Percentiles rank a stretch among this genome's conserved stretches.
Evolutionary conservation across 257 asterid genomes (phyloP).

Genomic region (Agastache rugosa): DNA sequence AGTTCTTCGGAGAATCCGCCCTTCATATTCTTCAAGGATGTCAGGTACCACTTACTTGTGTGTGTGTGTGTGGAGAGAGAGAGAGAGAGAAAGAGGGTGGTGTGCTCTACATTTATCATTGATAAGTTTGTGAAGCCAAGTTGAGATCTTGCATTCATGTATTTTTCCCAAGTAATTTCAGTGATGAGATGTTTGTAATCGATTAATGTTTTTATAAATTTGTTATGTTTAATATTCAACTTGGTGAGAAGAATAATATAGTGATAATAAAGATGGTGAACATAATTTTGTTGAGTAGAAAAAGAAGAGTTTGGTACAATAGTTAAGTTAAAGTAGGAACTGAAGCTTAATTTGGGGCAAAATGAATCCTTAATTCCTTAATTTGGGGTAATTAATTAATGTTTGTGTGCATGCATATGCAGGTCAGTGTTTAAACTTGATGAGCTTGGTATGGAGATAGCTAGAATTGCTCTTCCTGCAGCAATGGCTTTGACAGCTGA

Average conservation of each 20-base stretch:
- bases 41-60: not conserved
- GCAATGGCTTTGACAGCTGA: constrained; percentile 86
- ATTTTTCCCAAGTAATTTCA: too few relatives aligned
- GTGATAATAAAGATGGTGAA: not conserved
- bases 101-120: too few relatives aligned
- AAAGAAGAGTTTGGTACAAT: not conserved
- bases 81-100: too few relatives aligned
- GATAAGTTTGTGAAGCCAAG: too few relatives aligned
- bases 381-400: not conserved
- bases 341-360: not conserved
- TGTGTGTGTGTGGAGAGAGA: too few relatives aligned
- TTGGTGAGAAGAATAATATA: too few relatives aligned
- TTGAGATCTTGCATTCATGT: too few relatives aligned
- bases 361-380: not conserved
- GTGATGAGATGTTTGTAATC: too few relatives aligned
- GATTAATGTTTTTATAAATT: too few relatives aligned
- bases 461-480: constrained; percentile 68
- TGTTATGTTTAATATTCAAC: too few relatives aligned
- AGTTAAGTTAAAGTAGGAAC: not conserved
- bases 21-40: constrained; percentile 15
- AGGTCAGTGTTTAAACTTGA: constrained; percentile 66
- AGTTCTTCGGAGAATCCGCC: not conserved
- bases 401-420: constrained; percentile 20
- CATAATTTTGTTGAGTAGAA: not conserved
- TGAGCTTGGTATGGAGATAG: constrained; percentile 73